These are phyloP conservation scores for Pleurotus salmoneostramineus DNA, from an alignment of 768 basidiomycete species.

Conservation along the genomic window DNA sequence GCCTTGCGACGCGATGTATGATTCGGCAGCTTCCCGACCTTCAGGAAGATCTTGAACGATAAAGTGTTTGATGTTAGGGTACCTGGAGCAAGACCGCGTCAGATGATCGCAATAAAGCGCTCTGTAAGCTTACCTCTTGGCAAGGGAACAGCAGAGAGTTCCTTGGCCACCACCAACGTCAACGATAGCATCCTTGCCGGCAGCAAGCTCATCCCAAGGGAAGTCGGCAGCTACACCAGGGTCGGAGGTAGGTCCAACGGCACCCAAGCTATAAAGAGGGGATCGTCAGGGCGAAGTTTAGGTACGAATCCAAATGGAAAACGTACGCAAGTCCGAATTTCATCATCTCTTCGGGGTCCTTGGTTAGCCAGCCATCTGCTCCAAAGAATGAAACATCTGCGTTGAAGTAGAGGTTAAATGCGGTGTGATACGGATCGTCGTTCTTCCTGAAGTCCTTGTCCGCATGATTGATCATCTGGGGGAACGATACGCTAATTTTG, in stretches of 20 bases:
- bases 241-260: slow-evolving; percentile 33
- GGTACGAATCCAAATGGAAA: neutral
- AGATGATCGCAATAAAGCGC: neutral
- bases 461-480: slow-evolving; percentile 29
- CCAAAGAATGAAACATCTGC: slow-evolving; percentile 32
- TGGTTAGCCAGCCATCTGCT: slow-evolving; percentile 30
- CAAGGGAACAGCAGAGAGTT: slow-evolving; percentile 32
- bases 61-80: slow-evolving; percentile 32
- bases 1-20: slow-evolving; percentile 27
- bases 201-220: slow-evolving; percentile 28
- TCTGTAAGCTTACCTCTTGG: slow-evolving; percentile 22
- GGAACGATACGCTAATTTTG: slow-evolving; percentile 26
- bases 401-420: slow-evolving; percentile 33
- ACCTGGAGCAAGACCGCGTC: slow-evolving; percentile 16
- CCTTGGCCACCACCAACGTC: slow-evolving; percentile 39
- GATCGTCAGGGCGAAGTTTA: neutral
- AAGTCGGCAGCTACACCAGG: slow-evolving; percentile 35
- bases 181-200: slow-evolving; percentile 33
- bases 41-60: slow-evolving; percentile 35
- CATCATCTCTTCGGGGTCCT: slow-evolving; percentile 30
- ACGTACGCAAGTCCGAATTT: slow-evolving; percentile 31
- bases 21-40: slow-evolving; percentile 27
- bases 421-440: slow-evolving; percentile 29
- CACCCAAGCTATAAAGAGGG: slow-evolving; percentile 23
- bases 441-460: slow-evolving; percentile 28